Percentiles rank a stretch among this genome's conserved stretches.
These are phyloP conservation scores for Colletotrichum caudatum DNA, from an alignment of 2,329 filamentous ascomycete genomes.

Conservation along the genomic window DNA sequence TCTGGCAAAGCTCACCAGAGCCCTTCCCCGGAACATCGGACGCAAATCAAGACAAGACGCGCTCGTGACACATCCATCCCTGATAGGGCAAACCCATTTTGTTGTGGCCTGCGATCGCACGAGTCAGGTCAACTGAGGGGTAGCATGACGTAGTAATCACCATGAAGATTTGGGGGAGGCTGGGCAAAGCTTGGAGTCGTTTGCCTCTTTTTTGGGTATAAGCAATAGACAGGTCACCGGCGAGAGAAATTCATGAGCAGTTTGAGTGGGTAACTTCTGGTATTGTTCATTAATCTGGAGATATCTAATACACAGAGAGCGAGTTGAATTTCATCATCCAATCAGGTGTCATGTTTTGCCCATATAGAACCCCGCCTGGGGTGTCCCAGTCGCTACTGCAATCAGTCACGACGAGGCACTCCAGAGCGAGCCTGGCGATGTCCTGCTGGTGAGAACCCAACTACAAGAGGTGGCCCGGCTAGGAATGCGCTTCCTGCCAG, in stretches of 20 bases:
- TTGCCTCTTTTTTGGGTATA: not conserved
- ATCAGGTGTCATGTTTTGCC: conserved; percentile 29
- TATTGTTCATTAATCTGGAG: conserved; percentile 62
- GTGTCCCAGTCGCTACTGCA: not conserved
- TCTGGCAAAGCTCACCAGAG: too few species aligned
- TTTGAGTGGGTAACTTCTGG: conserved; percentile 76
- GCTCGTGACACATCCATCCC: not conserved
- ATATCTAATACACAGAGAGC: conserved; percentile 75
- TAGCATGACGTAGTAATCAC: not conserved
- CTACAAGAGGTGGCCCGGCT: conserved; percentile 68
- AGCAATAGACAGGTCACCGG: not conserved
- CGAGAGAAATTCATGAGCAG: not conserved
- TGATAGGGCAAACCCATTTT: not conserved
- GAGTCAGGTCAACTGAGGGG: conserved; percentile 17
- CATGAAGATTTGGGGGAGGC: not conserved
- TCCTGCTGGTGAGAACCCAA: conserved; percentile 57
- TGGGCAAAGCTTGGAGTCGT: not conserved
- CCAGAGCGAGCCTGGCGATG: conserved; percentile 1
- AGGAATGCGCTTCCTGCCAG: conserved; percentile 74
- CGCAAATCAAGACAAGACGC: not conserved
- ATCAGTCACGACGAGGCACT: not conserved
- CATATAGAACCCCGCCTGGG: not conserved
- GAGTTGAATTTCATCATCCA: conserved; percentile 62
- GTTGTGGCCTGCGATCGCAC: not conserved
- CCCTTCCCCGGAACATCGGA: not conserved